Evolutionary conservation across 768 basidiomycete species (phyloP).

Genomic region (Tylopilus balloui): DNA sequence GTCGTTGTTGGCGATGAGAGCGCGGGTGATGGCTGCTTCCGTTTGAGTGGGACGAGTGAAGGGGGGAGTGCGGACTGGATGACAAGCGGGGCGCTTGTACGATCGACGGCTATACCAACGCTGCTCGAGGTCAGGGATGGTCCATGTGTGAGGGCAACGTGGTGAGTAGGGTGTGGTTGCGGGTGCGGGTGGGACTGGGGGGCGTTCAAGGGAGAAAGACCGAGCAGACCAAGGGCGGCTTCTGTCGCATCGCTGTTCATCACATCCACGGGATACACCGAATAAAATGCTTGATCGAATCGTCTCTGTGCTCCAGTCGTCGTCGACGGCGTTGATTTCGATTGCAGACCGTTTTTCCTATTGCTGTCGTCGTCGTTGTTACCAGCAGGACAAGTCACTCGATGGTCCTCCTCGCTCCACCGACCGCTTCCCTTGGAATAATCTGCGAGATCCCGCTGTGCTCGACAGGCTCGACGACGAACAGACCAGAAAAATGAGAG

Average conservation of each 20-base stretch:
- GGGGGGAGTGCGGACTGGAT: constrained; percentile 23
- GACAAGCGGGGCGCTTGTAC: constrained; percentile 14
- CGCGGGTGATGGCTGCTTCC: constrained; percentile 32
- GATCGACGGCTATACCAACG: constrained; percentile 27
- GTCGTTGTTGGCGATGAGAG: constrained; percentile 10
- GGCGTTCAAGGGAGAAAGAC: constrained; percentile 40
- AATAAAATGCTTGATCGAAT: constrained; percentile 4
- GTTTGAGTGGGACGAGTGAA: constrained; percentile 39
- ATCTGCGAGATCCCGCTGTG: constrained; percentile 5
- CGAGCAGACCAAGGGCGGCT: constrained; percentile 54
- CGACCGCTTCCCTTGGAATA: not conserved
- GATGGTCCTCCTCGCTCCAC: constrained; percentile 5
- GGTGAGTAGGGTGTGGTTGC: constrained; percentile 22
- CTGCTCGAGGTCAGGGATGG: constrained; percentile 25
- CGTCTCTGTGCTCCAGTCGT: constrained; percentile 8
- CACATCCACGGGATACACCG: constrained; percentile 16
- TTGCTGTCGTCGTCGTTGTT: constrained; percentile 9
- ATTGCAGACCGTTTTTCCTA: constrained; percentile 17
- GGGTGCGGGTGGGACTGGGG: constrained; percentile 26
- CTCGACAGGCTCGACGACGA: constrained; percentile 19
- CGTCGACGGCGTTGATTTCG: constrained; percentile 12
- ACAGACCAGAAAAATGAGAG: constrained; percentile 4
- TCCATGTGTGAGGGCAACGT: constrained; percentile 25
- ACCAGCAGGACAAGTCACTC: constrained; percentile 1
- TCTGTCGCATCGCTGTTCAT: constrained; percentile 56